phyloP scores from a whole-genome alignment of 2,329 filamentous ascomycete species.

The Trichoderma endophyticum region DNA sequence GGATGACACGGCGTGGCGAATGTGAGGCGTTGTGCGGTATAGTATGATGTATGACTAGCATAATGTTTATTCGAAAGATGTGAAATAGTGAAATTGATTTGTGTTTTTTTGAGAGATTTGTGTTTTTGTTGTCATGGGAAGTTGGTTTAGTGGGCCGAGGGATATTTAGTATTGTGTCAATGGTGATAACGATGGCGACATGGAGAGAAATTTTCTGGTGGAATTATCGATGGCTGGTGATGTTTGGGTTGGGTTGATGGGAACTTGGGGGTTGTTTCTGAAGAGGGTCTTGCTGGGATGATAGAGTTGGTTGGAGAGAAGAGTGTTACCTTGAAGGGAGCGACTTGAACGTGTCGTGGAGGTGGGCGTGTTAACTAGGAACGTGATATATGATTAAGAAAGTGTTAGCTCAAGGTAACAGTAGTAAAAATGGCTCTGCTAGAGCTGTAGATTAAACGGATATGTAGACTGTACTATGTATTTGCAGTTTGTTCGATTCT shows the following conservation, averaged over 20 bases:
- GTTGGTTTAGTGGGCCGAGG: not conserved
- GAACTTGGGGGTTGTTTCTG: not conserved
- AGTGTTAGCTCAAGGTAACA: not conserved
- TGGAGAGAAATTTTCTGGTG: not conserved
- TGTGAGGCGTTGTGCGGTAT: not conserved
- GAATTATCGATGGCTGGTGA: not conserved
- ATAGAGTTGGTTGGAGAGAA: not conserved
- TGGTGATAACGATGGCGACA: not conserved
- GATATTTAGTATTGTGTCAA: not conserved
- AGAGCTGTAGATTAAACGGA: not conserved
- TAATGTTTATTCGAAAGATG: not conserved
- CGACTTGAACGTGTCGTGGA: not conserved
- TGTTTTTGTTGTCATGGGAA: not conserved
- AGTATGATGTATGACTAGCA: not conserved
- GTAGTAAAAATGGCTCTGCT: not conserved
- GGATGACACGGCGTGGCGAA: not conserved
- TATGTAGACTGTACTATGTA: not conserved
- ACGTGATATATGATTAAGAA: not conserved
- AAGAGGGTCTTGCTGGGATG: not conserved
- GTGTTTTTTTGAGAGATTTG: not conserved
- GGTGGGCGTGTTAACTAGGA: not conserved
- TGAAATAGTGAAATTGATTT: not conserved
- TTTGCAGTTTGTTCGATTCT: not conserved
- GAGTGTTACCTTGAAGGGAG: not conserved
- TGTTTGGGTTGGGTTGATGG: not conserved